Evolutionary conservation across 306 rosid species (phyloP), one percentile per base, ranked within the genome.

Genomic region (Ormosia semicastrata): DNA sequence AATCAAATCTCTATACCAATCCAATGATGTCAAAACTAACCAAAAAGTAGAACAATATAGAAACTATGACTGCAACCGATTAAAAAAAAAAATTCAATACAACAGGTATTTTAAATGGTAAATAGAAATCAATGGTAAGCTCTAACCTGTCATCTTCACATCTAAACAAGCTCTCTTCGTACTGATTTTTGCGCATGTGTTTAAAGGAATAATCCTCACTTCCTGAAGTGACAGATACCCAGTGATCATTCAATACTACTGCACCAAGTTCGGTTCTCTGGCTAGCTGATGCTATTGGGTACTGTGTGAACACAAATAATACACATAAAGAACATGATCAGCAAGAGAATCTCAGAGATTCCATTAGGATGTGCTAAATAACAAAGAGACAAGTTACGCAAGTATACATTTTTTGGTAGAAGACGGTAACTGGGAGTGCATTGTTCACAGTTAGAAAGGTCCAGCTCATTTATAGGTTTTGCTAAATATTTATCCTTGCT

Each of bases 171-270:
- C 98, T 93, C 87, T 96, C 99, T 86, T 96, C 99, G 71, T 93
- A 96, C 87, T 96, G 99, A 77, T 96, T 96, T 92, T 96, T 96
- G 82, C 99, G 98, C 99, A 96, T 96, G 83, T 96, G 99, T 84
- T 93, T 96, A 75, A 96, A 96, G 77, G 99, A 96, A 86, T 96
- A 96, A 80, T 96, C 99, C 88, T 96, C 99, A 54, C 99, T 96
- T 71, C 99, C 99, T 67, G 98, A 93, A 49, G 99, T 96, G 77
- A 96, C 99, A 62, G 99, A 96, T 30, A 96, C 99, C 98, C 98
- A 96, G 76, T 93, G 90, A 78, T 96, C 99, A 90, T 96, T 96
- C 82, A 96, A 88, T 58, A 96, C 93, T 82, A 84, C 90, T 29
- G 81, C 88, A 33, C 97, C 99, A 82, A 93, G 92, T 67, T 90